A percentile compares a stretch with the other conserved stretches of the same genome.
Evolutionary conservation across 1,284 basidiomycete genomes (phyloP).

Genomic region (Leucoagaricus sp.): DNA sequence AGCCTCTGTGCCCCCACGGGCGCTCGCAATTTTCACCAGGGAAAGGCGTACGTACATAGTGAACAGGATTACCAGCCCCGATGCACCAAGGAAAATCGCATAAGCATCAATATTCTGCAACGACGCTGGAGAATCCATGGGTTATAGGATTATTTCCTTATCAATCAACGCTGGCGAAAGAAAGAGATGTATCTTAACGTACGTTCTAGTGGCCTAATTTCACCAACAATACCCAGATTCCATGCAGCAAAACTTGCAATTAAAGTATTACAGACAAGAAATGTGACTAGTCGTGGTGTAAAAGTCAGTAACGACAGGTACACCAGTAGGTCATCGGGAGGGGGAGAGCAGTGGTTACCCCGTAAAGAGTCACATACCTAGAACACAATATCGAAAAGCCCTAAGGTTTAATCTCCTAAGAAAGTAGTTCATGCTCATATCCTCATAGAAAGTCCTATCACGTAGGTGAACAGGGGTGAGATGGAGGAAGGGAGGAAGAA

Average conservation of each 20-base stretch:
- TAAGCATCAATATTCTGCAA: slow-evolving; percentile 57
- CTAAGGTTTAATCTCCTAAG: slow-evolving; percentile 29
- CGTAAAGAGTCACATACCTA: slow-evolving; percentile 39
- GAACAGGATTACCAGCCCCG: slow-evolving; percentile 59
- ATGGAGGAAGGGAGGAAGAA: slow-evolving; percentile 16
- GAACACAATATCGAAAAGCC: slow-evolving; percentile 48
- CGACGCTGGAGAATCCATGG: slow-evolving; percentile 12
- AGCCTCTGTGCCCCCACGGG: background rate
- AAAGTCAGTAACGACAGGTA: too few species aligned
- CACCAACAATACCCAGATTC: slow-evolving; percentile 57
- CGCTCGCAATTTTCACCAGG: slow-evolving; percentile 3
- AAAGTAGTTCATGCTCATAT: slow-evolving; percentile 30
- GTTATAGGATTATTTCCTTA: too few species aligned
- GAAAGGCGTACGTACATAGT: slow-evolving; percentile 49
- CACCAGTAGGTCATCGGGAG: too few species aligned
- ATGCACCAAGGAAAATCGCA: slow-evolving; percentile 61
- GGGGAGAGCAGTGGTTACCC: too few species aligned
- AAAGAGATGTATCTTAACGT: too few species aligned
- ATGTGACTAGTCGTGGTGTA: too few species aligned
- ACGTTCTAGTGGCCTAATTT: too few species aligned
- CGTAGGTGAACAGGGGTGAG: background rate
- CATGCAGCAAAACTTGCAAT: slow-evolving; percentile 68
- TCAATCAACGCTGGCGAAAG: too few species aligned
- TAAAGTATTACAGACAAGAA: slow-evolving; percentile 66
- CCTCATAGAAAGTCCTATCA: slow-evolving; percentile 26